Percentiles rank a stretch among this genome's conserved stretches.
These are phyloP conservation scores for Nemania serpens DNA, from an alignment of 2,329 filamentous ascomycete genomes.

Conservation along the genomic window DNA sequence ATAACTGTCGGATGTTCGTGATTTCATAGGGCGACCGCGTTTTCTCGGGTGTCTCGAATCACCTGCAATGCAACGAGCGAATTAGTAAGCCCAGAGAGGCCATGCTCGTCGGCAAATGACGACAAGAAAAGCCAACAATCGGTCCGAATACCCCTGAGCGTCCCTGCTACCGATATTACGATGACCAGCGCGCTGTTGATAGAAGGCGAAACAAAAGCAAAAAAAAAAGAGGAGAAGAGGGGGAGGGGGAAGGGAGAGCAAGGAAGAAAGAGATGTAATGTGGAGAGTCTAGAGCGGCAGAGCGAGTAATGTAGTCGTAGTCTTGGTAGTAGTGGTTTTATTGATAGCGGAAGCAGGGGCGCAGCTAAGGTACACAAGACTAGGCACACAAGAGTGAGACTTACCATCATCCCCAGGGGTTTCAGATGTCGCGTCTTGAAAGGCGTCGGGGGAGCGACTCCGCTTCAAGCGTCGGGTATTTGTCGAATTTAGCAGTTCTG, in stretches of 20 bases:
- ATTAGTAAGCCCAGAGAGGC: constrained; percentile 31
- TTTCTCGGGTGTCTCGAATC: constrained; percentile 58
- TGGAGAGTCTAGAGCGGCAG: not conserved
- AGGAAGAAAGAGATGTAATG: not conserved
- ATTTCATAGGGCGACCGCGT: constrained; percentile 67
- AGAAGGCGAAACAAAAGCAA: no score
- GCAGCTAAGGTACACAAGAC: constrained; percentile 38
- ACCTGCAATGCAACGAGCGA: constrained; percentile 44
- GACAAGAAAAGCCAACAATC: not conserved
- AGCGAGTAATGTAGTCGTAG: not conserved
- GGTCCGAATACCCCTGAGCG: not conserved
- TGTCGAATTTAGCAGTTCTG: constrained; percentile 56
- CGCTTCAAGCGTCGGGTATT: constrained; percentile 75
- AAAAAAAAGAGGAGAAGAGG: not conserved
- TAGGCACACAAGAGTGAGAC: constrained; percentile 49
- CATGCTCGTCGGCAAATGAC: constrained; percentile 4
- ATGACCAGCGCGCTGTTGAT: no score
- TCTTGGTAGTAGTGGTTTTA: not conserved
- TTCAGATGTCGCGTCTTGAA: constrained; percentile 59
- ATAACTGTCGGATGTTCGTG: constrained; percentile 54
- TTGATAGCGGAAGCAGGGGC: no score
- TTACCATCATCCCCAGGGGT: constrained; percentile 75
- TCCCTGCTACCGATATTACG: not conserved
- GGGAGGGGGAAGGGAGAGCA: not conserved
- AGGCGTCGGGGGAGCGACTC: constrained; percentile 73